These are phyloP conservation scores for Ceratopteris richardii DNA, from an alignment of 75 land plant genomes.

Conservation along the genomic window DNA sequence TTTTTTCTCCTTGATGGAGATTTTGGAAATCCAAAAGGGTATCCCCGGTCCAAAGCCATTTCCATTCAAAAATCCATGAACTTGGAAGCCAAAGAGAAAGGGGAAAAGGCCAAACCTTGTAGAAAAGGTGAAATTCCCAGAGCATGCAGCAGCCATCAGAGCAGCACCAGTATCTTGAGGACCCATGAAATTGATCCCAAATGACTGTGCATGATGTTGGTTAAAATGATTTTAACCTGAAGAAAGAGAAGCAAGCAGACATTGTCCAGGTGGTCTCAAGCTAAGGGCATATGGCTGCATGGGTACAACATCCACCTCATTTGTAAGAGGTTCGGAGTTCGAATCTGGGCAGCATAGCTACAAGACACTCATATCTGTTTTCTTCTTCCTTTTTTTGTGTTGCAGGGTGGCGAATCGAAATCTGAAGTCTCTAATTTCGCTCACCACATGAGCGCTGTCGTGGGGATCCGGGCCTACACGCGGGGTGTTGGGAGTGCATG, in stretches of 20 bases:
- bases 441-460: too few relatives aligned
- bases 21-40: conserved; percentile 43
- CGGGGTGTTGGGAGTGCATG: too few relatives aligned
- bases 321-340: too few relatives aligned
- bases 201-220: conserved; percentile 38
- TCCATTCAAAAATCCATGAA: conserved; percentile 71
- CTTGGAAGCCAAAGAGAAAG: conserved; percentile 57
- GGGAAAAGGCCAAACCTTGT: conserved; percentile 82
- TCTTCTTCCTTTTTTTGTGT: too few relatives aligned
- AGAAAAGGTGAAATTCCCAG: conserved; percentile 66
- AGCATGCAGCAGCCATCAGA: conserved; percentile 44
- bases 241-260: conserved; percentile 52
- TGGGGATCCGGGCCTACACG: too few relatives aligned
- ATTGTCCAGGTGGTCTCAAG: conserved; percentile 79
- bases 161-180: conserved; percentile 25
- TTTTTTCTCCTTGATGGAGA: too few relatives aligned
- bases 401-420: too few relatives aligned
- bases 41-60: conserved; percentile 56
- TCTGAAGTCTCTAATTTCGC: too few relatives aligned
- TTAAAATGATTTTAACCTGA: conserved; percentile 34
- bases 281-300: too few relatives aligned
- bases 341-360: too few relatives aligned
- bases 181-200: conserved; percentile 16
- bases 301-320: too few relatives aligned
- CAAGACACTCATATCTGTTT: too few relatives aligned